Conservation (phyloP, 2,329 filamentous ascomycete species). For the Aspergillus sp. region DNA sequence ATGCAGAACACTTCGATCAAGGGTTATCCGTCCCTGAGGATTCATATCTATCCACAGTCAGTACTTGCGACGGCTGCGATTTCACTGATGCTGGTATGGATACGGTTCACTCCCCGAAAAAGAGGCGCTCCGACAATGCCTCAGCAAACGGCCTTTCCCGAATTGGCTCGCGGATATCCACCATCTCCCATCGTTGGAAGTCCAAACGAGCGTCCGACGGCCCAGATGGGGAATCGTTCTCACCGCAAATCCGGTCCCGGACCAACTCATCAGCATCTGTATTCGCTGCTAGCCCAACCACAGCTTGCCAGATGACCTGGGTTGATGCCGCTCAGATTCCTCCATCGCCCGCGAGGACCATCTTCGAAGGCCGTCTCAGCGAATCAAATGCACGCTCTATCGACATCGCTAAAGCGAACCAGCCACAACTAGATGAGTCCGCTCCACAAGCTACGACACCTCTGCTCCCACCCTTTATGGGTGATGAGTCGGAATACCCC, state of each 20-base stretch:
- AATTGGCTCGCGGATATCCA: constrained; percentile 68
- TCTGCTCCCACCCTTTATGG: constrained; percentile 78
- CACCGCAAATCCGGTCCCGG: constrained; percentile 39
- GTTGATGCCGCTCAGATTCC: constrained; percentile 55
- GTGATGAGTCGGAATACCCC: constrained; percentile 50
- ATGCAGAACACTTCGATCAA: constrained; percentile 38
- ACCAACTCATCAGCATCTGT: constrained; percentile 45
- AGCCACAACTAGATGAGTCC: constrained; percentile 50
- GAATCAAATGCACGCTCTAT: constrained; percentile 52
- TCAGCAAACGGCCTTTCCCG: constrained; percentile 59
- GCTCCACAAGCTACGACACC: constrained; percentile 75
- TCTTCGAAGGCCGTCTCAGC: constrained; percentile 56
- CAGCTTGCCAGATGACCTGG: constrained; percentile 34
- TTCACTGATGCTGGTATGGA: constrained; percentile 65
- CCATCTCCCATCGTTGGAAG: constrained; percentile 58
- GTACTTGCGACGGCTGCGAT: constrained; percentile 37
- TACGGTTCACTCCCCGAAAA: constrained; percentile 56
- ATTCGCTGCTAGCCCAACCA: constrained; percentile 33
- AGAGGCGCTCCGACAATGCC: constrained; percentile 52
- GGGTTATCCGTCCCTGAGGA: constrained; percentile 30
- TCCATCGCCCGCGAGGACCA: constrained; percentile 63
- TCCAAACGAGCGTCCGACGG: constrained; percentile 38
- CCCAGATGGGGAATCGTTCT: constrained; percentile 28
- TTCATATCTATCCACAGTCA: constrained; percentile 28
- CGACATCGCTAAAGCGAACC: constrained; percentile 55